Base-by-base conservation (phyloP, 148 eudicot genomes). In the Simmondsia chinensis region DNA sequence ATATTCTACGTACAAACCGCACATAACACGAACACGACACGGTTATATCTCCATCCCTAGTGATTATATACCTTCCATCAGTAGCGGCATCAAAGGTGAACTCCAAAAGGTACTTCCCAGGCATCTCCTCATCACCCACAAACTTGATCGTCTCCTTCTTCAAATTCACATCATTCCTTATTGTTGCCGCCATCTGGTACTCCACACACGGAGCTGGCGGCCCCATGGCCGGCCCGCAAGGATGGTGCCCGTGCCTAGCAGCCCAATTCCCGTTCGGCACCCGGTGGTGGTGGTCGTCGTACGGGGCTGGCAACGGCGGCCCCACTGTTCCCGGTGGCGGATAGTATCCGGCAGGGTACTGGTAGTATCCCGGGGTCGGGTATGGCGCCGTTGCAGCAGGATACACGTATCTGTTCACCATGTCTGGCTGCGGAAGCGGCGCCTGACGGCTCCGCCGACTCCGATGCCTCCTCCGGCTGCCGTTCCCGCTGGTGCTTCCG, bases 111-210 rank as follows among this genome's bases (percentile, higher is more conserved):
- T 44, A 85, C 58, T 69, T 59, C 7, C 97, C 97, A 15, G 95
- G 85, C 44, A 84, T 71, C 8, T 55, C 71, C 21, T 72, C 94
- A 57, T 91, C 97, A 5, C 67, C 60, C 65, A 69, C 95, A 51
- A 85, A 58, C 72, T 68, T 50, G 49, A 91, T 49, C 59, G 79
- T 81, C 55, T 91, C 97, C 56, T 91, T 91, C 88, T 82, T 91
- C 49, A 91, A 52, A 59, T 91, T 85, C 11, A 91, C 86, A 57
- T 85, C 94, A 27, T 91, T 91, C 39, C 88, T 43, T 19, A 91
- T 85, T 1, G 97, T 91, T 31, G 85, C 87, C 4, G 95, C 95
- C 56, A 76, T 91, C 66, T 91, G 97, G 36, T 82, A 86, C 75
- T 91, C 95, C 21, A 91, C 88, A 40, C 52, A 73, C 1, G 87